Evolutionary conservation across 2,329 filamentous ascomycete genomes (phyloP).

Genomic region (Pleoardoris graminearum): DNA sequence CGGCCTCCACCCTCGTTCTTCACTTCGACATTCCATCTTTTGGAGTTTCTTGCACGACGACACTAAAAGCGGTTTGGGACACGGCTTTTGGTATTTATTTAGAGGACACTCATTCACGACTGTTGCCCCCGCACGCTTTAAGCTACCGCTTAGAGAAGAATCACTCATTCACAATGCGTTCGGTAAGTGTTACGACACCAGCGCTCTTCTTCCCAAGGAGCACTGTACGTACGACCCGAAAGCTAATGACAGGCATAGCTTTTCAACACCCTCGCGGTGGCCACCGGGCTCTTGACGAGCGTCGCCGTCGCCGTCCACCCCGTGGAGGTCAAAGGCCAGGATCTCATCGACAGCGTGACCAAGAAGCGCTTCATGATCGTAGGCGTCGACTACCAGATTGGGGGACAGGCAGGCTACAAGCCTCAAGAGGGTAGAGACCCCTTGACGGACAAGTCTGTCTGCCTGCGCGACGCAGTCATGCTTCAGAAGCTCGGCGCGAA

Average conservation of each 20-base stretch:
- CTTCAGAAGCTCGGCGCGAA: conserved; percentile 68
- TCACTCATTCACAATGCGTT: conserved; percentile 15
- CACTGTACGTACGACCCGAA: too few relatives aligned
- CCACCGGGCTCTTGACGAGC: conserved; percentile 43
- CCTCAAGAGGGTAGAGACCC: conserved; percentile 56
- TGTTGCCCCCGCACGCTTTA: too few relatives aligned
- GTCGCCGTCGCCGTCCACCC: conserved; percentile 58
- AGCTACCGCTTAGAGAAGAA: too few relatives aligned
- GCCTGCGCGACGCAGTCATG: conserved; percentile 64
- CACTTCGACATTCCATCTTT: not conserved
- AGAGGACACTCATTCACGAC: not conserved
- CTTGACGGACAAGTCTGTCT: conserved; percentile 60
- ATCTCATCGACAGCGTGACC: conserved; percentile 64
- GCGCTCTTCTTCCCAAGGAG: too few relatives aligned
- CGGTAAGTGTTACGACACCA: conserved; percentile 7
- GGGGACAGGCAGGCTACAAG: conserved; percentile 62
- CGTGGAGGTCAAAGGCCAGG: conserved; percentile 60
- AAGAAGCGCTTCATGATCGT: conserved; percentile 64
- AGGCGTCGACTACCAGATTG: conserved; percentile 65
- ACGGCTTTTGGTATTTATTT: not conserved
- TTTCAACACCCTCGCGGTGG: conserved; percentile 30
- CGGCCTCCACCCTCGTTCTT: not conserved
- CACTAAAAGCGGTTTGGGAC: not conserved
- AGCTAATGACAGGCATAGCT: conserved; percentile 20
- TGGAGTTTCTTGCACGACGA: not conserved